phyloP scores from a whole-genome alignment of 768 basidiomycete genomes.

The Boletellus ananiceps region DNA sequence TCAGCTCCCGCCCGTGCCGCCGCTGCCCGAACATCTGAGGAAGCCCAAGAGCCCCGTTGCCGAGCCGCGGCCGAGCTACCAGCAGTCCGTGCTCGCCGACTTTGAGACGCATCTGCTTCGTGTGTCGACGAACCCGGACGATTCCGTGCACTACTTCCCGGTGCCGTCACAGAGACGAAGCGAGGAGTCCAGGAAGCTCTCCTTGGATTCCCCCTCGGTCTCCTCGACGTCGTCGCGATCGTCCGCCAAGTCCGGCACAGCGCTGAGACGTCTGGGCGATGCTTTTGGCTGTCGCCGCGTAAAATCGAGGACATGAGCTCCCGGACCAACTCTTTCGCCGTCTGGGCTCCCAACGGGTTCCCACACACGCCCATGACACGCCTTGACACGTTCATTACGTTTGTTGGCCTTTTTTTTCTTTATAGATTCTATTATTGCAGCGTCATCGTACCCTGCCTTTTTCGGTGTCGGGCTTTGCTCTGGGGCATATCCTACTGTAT shows the following conservation, averaged over 20 bases:
- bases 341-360: not conserved
- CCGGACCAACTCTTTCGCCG: too few species aligned
- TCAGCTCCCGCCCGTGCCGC: slow-evolving; percentile 26
- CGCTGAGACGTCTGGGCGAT: slow-evolving; percentile 18
- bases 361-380: slow-evolving; percentile 3
- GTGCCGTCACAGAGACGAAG: slow-evolving; percentile 31
- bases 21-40: slow-evolving; percentile 25
- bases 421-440: slow-evolving; percentile 15
- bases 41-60: slow-evolving; percentile 9
- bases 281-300: slow-evolving; percentile 20
- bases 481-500: slow-evolving; percentile 16
- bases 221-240: slow-evolving; percentile 20
- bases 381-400: slow-evolving; percentile 4
- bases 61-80: slow-evolving; percentile 23
- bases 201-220: slow-evolving; percentile 29
- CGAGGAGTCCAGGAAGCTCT: slow-evolving; percentile 24
- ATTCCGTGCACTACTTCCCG: slow-evolving; percentile 34
- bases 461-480: not conserved
- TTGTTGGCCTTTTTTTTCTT: slow-evolving; percentile 7
- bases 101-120: slow-evolving; percentile 29
- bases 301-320: slow-evolving; percentile 18
- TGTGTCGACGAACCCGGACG: slow-evolving; percentile 21
- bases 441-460: slow-evolving; percentile 4
- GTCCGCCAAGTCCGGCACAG: slow-evolving; percentile 19
- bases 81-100: slow-evolving; percentile 30